Percentiles rank a stretch among this genome's conserved stretches.
Conservation (phyloP, 306 rosid genomes). For the Sophora flavescens region DNA sequence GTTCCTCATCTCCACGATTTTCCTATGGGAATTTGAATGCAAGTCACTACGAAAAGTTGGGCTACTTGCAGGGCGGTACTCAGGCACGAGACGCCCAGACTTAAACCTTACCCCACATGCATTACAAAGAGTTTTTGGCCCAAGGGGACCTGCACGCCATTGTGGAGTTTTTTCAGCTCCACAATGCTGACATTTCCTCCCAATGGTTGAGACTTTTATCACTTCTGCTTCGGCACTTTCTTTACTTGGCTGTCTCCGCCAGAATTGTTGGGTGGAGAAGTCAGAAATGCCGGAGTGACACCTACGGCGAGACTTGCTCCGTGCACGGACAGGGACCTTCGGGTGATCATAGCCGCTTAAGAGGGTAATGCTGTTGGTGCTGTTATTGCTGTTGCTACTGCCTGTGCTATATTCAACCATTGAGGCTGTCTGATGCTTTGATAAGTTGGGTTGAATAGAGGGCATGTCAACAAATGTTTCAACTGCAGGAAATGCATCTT, state of each 20-base stretch:
- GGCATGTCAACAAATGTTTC: conserved; percentile 62
- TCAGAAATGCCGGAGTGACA: conserved; percentile 42
- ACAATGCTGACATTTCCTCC: conserved; percentile 76
- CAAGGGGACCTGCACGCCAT: conserved; percentile 83
- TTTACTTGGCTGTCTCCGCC: conserved; percentile 46
- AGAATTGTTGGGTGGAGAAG: conserved; percentile 45
- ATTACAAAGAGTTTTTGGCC: conserved; percentile 81
- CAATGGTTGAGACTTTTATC: conserved; percentile 33
- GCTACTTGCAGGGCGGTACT: conserved; percentile 81
- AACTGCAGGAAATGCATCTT: conserved; percentile 79
- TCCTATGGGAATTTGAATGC: conserved; percentile 85
- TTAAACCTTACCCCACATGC: conserved; percentile 82
- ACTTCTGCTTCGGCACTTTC: conserved; percentile 35
- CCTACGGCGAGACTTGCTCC: conserved; percentile 63
- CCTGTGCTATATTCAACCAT: conserved; percentile 60
- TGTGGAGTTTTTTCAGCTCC: conserved; percentile 75
- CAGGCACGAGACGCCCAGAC: conserved; percentile 77
- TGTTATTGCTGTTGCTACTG: conserved; percentile 59
- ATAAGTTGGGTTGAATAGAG: conserved; percentile 45
- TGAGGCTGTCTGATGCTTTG: conserved; percentile 56
- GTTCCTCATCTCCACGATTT: conserved; percentile 74
- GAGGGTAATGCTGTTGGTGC: conserved; percentile 49
- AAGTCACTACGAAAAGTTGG: conserved; percentile 62
- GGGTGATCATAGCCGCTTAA: conserved; percentile 60
- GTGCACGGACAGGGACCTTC: conserved; percentile 69